phyloP scores from a whole-genome alignment of 163 green algal genomes.

The Picocystis sp. region DNA sequence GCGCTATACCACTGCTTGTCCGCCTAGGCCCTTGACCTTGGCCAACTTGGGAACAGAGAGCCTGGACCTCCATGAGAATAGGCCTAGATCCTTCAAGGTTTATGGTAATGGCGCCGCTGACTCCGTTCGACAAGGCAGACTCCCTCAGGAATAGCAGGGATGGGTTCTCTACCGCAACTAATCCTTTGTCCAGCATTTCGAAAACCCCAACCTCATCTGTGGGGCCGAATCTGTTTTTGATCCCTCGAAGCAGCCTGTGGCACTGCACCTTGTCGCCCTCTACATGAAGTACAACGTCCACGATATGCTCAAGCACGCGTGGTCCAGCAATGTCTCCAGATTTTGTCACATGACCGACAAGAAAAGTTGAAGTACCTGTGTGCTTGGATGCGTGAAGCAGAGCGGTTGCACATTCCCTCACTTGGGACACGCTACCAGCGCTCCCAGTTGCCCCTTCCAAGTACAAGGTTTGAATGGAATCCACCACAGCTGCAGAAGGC shows the following conservation, averaged over 20 bases:
- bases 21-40: slow-evolving; percentile 3
- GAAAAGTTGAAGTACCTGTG: slow-evolving; percentile 46
- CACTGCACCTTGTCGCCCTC: slow-evolving; percentile 28
- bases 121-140: slow-evolving; percentile 10
- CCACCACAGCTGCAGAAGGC: slow-evolving; percentile 50
- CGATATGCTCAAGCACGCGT: slow-evolving; percentile 63
- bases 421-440: slow-evolving; percentile 49
- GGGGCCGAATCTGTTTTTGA: slow-evolving; percentile 73
- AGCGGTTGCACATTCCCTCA: slow-evolving; percentile 60
- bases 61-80: slow-evolving; percentile 59
- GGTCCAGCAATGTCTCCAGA: slow-evolving; percentile 49
- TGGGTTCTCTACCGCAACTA: slow-evolving; percentile 44
- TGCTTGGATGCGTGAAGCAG: slow-evolving; percentile 62
- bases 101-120: slow-evolving; percentile 32
- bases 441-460: slow-evolving; percentile 44
- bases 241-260: slow-evolving; percentile 44
- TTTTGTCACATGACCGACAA: slow-evolving; percentile 57
- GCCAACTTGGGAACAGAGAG: slow-evolving; percentile 21
- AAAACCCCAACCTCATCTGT: slow-evolving; percentile 71
- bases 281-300: slow-evolving; percentile 67
- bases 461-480: slow-evolving; percentile 92
- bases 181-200: slow-evolving; percentile 40
- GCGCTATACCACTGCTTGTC: slow-evolving; percentile 8
- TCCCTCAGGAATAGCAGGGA: slow-evolving; percentile 39
- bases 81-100: slow-evolving; percentile 44